Conservation (phyloP, 2,329 filamentous ascomycete species). For the Grosmannia penicillata region DNA sequence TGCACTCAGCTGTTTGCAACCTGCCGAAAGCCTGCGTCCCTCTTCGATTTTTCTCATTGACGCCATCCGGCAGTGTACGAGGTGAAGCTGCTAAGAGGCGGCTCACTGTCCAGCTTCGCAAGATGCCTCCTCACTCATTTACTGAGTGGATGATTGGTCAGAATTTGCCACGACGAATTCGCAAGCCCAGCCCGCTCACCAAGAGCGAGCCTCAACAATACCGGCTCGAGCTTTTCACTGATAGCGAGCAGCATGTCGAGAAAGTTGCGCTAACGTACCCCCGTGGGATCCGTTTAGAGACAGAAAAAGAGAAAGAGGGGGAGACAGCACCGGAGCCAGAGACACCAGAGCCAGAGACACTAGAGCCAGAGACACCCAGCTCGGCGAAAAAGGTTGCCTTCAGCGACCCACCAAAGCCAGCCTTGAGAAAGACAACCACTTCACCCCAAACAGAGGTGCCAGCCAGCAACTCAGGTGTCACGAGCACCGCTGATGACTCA, state of each 20-base stretch:
- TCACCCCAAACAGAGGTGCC: too few species aligned
- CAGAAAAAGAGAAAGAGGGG: background rate
- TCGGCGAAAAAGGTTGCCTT: too few species aligned
- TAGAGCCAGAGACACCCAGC: background rate
- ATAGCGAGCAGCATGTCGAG: constrained; percentile 36
- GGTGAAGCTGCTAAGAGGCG: too few species aligned
- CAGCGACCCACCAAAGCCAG: too few species aligned
- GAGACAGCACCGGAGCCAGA: background rate
- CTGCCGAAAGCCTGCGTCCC: too few species aligned
- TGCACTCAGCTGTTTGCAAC: too few species aligned
- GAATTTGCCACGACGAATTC: constrained; percentile 14
- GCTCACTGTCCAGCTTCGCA: too few species aligned
- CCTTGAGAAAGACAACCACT: too few species aligned
- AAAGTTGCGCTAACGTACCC: constrained; percentile 33
- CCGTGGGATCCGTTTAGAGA: constrained; percentile 16
- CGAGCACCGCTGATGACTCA: too few species aligned
- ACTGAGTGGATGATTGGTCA: constrained; percentile 25
- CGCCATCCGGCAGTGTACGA: too few species aligned
- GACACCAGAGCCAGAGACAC: background rate
- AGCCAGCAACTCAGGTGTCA: too few species aligned
- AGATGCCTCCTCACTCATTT: constrained; percentile 24
- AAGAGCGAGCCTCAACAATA: constrained; percentile 16
- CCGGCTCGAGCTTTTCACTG: constrained; percentile 29
- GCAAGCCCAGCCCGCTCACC: background rate
- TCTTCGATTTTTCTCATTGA: too few species aligned